Evolutionary conservation across 2,329 filamentous ascomycete genomes (phyloP), one percentile per base, ranked within the genome.

Genomic region (Talaromyces sp.): DNA sequence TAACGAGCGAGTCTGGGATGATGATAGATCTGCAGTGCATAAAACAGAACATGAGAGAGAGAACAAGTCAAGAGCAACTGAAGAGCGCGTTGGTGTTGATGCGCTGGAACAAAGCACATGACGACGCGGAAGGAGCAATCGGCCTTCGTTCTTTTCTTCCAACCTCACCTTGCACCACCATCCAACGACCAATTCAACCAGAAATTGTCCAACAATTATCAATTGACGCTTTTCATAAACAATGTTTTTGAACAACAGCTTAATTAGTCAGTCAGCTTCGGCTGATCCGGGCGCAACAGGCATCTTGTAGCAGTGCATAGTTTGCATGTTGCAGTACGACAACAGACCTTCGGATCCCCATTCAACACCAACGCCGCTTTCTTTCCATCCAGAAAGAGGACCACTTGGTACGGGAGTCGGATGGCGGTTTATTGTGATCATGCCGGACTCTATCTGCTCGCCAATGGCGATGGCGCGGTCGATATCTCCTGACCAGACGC

Each of bases 401-500:
- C 57, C 59, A 9, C 56, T 58, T 58, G 63, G 35, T 63, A 67
- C 46, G 60, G 63, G 24, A 60, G 21, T 11, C 43, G 66, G 65
- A 60, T 60, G 63, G 9, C 62, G 65, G 57, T 76, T 80, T 48
- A 71, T 68, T 72, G 64, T 78, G 53, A 74, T 70, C 19, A 78
- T 78, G 6, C 75, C 76, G 17, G 76, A 72, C 29, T 80, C 75
- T 24, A 80, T 78, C 11, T 64, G 67, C 14, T 77, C 74, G 0
- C 76, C 73, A 2, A 79, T 70, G 9, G 75, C 68, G 54, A 76
- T 74, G 11, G 74, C 76, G 58, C 77, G 76, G 1, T 75, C 70
- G n/a, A 80, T 65, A 57, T 80, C 77, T 55, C 75, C 72, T 1
- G 78, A 79, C 77, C 77, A 80, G 11, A 80, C 68, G 0, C 75